Base-by-base conservation (phyloP, 495 filamentous ascomycete genomes). In the Lepraria neglecta region DNA sequence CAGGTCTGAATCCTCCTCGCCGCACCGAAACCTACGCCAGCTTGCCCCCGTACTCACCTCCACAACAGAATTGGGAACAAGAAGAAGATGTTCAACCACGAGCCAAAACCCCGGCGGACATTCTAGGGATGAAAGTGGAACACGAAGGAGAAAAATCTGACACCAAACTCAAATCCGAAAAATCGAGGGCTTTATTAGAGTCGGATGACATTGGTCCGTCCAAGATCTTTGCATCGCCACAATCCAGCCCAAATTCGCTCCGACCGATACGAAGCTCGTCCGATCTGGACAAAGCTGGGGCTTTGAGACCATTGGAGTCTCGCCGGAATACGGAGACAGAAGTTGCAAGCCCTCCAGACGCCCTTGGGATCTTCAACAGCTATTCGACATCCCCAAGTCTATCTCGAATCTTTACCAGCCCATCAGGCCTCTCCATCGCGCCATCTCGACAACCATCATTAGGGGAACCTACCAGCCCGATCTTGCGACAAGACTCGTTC, bases 11-110 rank as follows among this genome's bases (percentile, higher is more conserved):
- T 45, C 35, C 55, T 47, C 61, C 56, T 59, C 15, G 28, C 44
- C 61, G 61, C 42, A 35, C 56, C 17, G 56, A 33, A 7, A 58
- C 61, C 47, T n/a, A 31, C 56, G 15, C 55, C 40, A 58, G 35
- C 30, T 30, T 63, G 31, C 61, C 61, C 50, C 56, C 61, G 21
- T 63, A 53, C 27, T 35, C 46, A 15, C 52, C 61, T 27, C 46
- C 38, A n/a, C 14, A 24, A 15, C 38, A 21, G 15, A 38, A 38
- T 15, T 40, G 31, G 47, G 24, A n/a, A 28, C 31, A 10, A 17
- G 24, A 10, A 9, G 55, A 63, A 21, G 44, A 33, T 31, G 4
- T 24, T 14, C 59, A 53, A 21, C 28, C 48, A 4, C 35, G 30
- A 6, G 56, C 46, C 43, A 63, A 59, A 45, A 59, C 56, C 1